Conservation (phyloP, 1,284 basidiomycete genomes). For the Cutaneotrichosporon cyanovorans region DNA sequence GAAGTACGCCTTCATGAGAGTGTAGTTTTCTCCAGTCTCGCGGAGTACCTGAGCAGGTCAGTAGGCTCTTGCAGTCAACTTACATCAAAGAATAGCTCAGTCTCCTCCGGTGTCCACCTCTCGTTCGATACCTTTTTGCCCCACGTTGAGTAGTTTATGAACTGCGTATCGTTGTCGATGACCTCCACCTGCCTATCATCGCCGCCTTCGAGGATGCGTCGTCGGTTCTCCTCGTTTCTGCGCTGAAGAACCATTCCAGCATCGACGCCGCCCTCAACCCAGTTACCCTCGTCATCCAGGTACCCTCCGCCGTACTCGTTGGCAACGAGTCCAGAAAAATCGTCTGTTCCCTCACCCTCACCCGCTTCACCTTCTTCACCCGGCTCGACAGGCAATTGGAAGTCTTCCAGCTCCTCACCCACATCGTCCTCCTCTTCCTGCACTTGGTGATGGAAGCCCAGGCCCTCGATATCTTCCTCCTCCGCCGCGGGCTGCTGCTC, state of each 20-base stretch:
- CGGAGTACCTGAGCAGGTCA: constrained; percentile 26
- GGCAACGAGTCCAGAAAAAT: constrained; percentile 13
- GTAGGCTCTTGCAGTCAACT: constrained; percentile 5
- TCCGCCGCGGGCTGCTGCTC: constrained; percentile 9
- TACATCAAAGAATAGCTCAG: constrained; percentile 32
- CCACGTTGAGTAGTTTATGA: constrained; percentile 30
- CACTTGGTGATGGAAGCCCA: constrained; percentile 18
- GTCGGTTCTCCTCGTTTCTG: constrained; percentile 19
- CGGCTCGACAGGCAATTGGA: constrained; percentile 15
- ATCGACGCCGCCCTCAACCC: constrained; percentile 8
- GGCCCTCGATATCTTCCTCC: constrained; percentile 23
- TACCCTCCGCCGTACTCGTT: constrained; percentile 13
- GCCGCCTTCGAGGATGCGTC: constrained; percentile 19
- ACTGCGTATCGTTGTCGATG: constrained; percentile 29
- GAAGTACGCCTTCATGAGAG: constrained; percentile 39
- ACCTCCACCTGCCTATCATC: constrained; percentile 24
- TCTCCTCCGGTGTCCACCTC: constrained; percentile 29
- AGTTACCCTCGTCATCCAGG: constrained; percentile 16
- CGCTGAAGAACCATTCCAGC: constrained; percentile 6
- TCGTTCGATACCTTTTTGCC: constrained; percentile 21
- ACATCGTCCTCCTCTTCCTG: constrained; percentile 21
- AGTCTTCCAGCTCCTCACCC: constrained; percentile 13
- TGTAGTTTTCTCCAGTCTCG: constrained; percentile 40
- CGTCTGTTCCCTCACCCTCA: not conserved
- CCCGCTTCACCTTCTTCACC: constrained; percentile 1